A percentile compares a stretch with the other conserved stretches of the same genome.
phyloP scores from a whole-genome alignment of 306 rosid genomes.

The Quercus variabilis region DNA sequence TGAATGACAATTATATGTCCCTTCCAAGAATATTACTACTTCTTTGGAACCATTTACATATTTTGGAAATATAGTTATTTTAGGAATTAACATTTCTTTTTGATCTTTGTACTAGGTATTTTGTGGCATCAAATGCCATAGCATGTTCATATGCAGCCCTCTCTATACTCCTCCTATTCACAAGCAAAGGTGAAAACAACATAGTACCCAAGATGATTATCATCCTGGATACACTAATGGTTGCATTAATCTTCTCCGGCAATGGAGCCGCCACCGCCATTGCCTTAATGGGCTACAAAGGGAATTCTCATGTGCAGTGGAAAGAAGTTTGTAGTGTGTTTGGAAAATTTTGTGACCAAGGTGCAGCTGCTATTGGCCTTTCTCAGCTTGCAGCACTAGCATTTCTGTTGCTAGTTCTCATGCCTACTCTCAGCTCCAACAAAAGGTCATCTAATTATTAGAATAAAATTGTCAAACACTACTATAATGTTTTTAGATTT shows the following conservation, averaged over 20 bases:
- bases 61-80: no score
- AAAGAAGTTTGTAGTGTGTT: slow-evolving; percentile 62
- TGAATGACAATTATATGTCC: no score
- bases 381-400: slow-evolving; percentile 46
- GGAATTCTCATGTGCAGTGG: slow-evolving; percentile 86
- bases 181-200: slow-evolving; percentile 30
- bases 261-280: slow-evolving; percentile 53
- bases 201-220: slow-evolving; percentile 13
- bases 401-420: slow-evolving; percentile 38
- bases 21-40: no score
- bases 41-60: no score
- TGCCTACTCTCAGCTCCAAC: slow-evolving; percentile 26
- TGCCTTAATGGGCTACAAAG: slow-evolving; percentile 54
- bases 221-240: slow-evolving; percentile 47
- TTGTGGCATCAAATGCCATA: slow-evolving; percentile 54
- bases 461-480: neutral
- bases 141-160: slow-evolving; percentile 57
- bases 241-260: slow-evolving; percentile 67
- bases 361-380: slow-evolving; percentile 28
- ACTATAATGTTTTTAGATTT: neutral
- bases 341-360: slow-evolving; percentile 51
- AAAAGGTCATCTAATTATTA: neutral
- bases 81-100: neutral
- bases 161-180: slow-evolving; percentile 27
- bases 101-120: slow-evolving; percentile 34